phyloP scores from a whole-genome alignment of 345 rosid genomes.

The Gossypium mustelinum region DNA sequence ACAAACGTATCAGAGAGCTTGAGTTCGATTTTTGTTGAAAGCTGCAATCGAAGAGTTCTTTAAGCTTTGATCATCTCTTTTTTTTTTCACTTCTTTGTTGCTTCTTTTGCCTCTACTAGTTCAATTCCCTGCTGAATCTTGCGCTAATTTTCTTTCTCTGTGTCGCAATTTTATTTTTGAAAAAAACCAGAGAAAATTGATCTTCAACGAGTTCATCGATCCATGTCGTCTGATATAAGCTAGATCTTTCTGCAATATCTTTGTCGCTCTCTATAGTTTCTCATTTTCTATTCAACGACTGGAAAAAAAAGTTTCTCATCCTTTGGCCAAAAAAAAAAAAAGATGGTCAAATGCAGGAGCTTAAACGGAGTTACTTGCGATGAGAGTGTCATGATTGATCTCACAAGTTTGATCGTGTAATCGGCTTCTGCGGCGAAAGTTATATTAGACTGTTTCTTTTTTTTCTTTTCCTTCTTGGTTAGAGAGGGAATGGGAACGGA shows the following conservation, averaged over 20 bases:
- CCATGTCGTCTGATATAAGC: slow-evolving; percentile 5
- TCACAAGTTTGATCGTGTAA: slow-evolving; percentile 20
- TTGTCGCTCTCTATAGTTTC: neutral
- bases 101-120: neutral
- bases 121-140: neutral
- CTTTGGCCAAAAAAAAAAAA: neutral
- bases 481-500: slow-evolving; percentile 72
- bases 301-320: neutral
- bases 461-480: slow-evolving; percentile 1
- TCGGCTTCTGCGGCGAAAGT: neutral
- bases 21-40: neutral
- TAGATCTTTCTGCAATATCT: neutral
- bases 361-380: slow-evolving; percentile 13
- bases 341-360: slow-evolving; percentile 8
- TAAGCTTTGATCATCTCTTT: neutral
- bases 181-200: neutral
- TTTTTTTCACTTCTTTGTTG: neutral
- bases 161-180: neutral
- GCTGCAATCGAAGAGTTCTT: neutral
- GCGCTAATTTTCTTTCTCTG: neutral
- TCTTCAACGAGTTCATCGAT: neutral
- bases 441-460: neutral
- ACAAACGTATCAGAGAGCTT: neutral
- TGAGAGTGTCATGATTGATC: slow-evolving; percentile 10
- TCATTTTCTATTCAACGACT: neutral